These are phyloP conservation scores for Pythium biforme DNA, from an alignment of 352 stramenopile species.

Conservation along the genomic window DNA sequence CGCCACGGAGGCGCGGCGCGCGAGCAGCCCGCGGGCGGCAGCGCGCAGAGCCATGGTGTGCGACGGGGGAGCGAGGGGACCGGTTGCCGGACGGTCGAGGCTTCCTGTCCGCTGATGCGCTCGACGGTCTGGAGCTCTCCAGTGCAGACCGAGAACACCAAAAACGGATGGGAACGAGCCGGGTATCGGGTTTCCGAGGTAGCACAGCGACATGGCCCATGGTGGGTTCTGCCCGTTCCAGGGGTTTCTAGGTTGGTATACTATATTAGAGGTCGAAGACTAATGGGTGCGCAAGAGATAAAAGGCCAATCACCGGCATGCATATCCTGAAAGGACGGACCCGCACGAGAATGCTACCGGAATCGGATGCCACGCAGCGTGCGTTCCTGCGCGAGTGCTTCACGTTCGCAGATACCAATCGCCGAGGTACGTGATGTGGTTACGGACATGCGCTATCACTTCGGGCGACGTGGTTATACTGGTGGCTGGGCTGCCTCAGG, in stretches of 20 bases:
- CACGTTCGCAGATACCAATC: constrained; percentile 34
- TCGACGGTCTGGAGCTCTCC: neutral
- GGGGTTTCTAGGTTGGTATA: constrained; percentile 7
- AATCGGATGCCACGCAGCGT: constrained; percentile 2
- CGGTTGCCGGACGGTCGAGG: neutral
- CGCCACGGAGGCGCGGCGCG: constrained; percentile 12
- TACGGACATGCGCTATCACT: neutral
- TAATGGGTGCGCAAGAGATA: constrained; percentile 10
- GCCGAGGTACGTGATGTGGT: constrained; percentile 3
- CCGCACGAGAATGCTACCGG: neutral
- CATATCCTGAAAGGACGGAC: neutral
- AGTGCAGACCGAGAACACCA: neutral
- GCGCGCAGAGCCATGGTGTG: constrained; percentile 21
- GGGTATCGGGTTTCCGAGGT: constrained; percentile 19
- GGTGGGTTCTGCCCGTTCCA: neutral
- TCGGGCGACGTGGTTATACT: too few species aligned
- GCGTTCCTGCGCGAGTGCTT: constrained; percentile 50
- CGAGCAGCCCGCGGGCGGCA: constrained; percentile 7
- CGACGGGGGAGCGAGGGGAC: neutral
- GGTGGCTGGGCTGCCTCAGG: too few species aligned
- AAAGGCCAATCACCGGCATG: neutral
- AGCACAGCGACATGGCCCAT: neutral
- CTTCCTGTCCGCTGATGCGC: neutral
- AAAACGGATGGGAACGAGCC: constrained; percentile 32
- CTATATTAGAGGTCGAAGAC: neutral